Percentiles rank a stretch among this genome's conserved stretches.
Evolutionary conservation across 345 rosid species (phyloP).

Genomic region (Aegle marmelos): DNA sequence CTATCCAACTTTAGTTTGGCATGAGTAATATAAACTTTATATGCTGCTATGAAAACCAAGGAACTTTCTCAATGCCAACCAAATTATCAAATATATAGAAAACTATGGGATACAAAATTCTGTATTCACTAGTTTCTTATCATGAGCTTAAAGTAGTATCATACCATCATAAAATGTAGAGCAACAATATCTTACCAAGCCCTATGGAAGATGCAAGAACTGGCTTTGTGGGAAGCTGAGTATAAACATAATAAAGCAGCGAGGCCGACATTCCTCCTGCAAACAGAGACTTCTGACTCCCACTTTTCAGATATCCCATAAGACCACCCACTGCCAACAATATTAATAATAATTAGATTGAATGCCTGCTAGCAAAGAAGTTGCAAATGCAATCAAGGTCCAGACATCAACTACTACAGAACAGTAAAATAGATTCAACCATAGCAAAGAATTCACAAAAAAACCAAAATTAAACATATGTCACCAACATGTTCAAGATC

Average conservation of each 20-base stretch:
- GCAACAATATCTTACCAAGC: slow-evolving; percentile 50
- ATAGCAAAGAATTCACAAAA: neutral
- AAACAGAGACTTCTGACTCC: slow-evolving; percentile 78
- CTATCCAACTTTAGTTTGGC: neutral
- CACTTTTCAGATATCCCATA: slow-evolving; percentile 81
- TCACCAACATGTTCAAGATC: neutral
- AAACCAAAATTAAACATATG: neutral
- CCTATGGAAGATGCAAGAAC: slow-evolving; percentile 75
- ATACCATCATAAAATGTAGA: neutral
- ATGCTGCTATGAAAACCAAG: neutral
- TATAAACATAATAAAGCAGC: slow-evolving; percentile 58
- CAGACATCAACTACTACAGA: neutral
- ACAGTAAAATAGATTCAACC: neutral
- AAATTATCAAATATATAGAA: neutral
- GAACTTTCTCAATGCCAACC: neutral
- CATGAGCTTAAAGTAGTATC: neutral
- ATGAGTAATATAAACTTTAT: neutral
- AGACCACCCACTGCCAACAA: slow-evolving; percentile 66
- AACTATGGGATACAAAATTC: neutral
- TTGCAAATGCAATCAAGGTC: neutral
- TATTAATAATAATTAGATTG: neutral
- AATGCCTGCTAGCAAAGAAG: neutral
- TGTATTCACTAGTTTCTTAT: neutral
- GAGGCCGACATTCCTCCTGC: slow-evolving; percentile 83
- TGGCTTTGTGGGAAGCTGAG: slow-evolving; percentile 71